Evolutionary conservation across 345 rosid genomes (phyloP), one percentile per base, ranked within the genome.

Genomic region (Populus alba): DNA sequence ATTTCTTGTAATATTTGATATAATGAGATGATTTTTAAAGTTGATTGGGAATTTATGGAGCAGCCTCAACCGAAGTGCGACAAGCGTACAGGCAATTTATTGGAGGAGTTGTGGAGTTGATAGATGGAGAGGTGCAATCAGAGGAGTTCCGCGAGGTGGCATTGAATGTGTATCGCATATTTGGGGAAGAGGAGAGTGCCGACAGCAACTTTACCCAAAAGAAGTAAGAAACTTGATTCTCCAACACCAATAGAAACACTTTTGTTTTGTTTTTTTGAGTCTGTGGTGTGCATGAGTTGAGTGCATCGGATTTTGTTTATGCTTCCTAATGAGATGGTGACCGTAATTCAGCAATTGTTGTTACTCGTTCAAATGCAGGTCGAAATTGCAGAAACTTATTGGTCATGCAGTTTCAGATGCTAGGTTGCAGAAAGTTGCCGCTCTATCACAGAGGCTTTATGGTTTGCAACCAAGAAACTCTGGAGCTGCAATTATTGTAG

Each of bases 91-190:
- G 87, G 82, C 91, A 89, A 78, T 95, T 95, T 83, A 83, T 87
- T 81, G 96, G 89, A 78, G 87, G 92, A 25, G 91, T 92, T 33
- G 87, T 91, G 80, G 94, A 95, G 83, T 78, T 90, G 80, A 82
- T 90, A 68, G 98, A 92, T 82, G 83, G 90, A 70, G 96, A 95
- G 84, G 86, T 91, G 78, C 89, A 86, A 1, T 88, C 98, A n/a
- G 97, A 93, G 80, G 94, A 84, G 89, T 90, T 95, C 74, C 91
- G 81, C 29, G 97, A 90, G 85, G 89, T 93, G 79, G 94, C 92
- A 33, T 75, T 87, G 78, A 68, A 88, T 8, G 88, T 87, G 22
- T 95, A 89, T 59, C 79, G 66, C 68, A 83, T 93, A 33, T 91
- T 93, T 82, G 77, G 83, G 43, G 93, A 82, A 47, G 93, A 75